phyloP scores from a whole-genome alignment of 2,329 filamentous ascomycete genomes.

The Claviceps pusilla region DNA sequence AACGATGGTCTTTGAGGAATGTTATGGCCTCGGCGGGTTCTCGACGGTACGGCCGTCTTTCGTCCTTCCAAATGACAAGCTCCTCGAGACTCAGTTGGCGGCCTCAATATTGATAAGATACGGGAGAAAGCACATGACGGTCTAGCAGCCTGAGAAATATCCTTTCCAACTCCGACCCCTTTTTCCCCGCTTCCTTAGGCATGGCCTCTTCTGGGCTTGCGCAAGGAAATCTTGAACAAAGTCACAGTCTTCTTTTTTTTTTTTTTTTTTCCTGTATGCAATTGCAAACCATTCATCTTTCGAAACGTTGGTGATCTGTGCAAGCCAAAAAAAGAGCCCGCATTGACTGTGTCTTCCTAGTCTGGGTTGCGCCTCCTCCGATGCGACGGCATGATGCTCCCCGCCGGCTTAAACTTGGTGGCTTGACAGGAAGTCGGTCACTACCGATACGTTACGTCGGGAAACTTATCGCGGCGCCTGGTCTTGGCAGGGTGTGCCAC shows the following conservation, averaged over 20 bases:
- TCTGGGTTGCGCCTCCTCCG: background rate
- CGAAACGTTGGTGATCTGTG: background rate
- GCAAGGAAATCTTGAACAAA: background rate
- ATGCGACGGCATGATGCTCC: background rate
- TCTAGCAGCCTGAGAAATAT: background rate
- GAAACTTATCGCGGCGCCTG: background rate
- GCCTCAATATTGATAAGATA: background rate
- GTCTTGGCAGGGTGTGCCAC: background rate
- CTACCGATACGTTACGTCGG: slow-evolving; percentile 8
- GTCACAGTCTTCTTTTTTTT: background rate
- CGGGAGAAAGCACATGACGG: background rate
- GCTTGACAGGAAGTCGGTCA: background rate
- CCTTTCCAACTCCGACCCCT: too few species aligned
- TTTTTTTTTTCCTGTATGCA: background rate
- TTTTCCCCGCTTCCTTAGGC: too few species aligned
- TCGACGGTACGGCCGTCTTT: too few species aligned
- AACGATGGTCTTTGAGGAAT: background rate
- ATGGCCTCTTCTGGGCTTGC: background rate
- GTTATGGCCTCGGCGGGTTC: background rate
- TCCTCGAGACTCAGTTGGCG: background rate
- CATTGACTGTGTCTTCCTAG: background rate
- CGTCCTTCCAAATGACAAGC: too few species aligned
- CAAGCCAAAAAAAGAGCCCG: background rate
- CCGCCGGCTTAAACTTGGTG: background rate
- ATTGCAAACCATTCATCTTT: background rate